These are phyloP conservation scores for Cichorium intybus DNA, from an alignment of 140 eudicot species.

Conservation along the genomic window DNA sequence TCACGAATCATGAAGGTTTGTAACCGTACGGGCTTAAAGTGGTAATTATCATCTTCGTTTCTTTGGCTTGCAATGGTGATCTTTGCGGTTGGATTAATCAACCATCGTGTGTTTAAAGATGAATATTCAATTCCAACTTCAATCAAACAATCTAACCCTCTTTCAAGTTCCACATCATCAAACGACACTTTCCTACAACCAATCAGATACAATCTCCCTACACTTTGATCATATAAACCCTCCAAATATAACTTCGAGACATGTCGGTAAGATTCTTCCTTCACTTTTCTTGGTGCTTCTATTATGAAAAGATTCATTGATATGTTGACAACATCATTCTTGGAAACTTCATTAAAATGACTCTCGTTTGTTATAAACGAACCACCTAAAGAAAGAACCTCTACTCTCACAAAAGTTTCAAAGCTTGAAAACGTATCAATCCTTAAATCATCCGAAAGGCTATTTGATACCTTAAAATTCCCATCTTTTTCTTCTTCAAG, in stretches of 20 bases:
- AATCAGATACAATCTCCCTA: constrained; percentile 26
- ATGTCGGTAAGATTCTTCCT: constrained; percentile 26
- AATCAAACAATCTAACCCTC: constrained; percentile 40
- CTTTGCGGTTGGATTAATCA: constrained; percentile 38
- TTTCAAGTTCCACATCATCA: constrained; percentile 21
- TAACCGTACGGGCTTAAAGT: constrained; percentile 24
- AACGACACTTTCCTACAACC: constrained; percentile 40
- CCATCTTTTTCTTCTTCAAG: constrained; percentile 5
- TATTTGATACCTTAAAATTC: neutral
- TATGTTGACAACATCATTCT: constrained; percentile 25
- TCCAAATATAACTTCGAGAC: constrained; percentile 33
- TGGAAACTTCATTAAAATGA: neutral
- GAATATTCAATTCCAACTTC: constrained; percentile 38
- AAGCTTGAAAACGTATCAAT: constrained; percentile 12
- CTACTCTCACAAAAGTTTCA: constrained; percentile 22
- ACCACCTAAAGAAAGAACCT: constrained; percentile 38
- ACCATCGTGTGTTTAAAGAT: constrained; percentile 34
- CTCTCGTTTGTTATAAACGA: constrained; percentile 13
- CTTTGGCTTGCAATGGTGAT: constrained; percentile 44
- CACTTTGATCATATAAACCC: constrained; percentile 36
- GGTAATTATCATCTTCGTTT: constrained; percentile 21
- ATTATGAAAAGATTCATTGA: constrained; percentile 27
- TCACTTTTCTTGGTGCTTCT: constrained; percentile 18
- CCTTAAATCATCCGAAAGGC: constrained; percentile 9
- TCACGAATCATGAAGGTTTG: constrained; percentile 22